phyloP scores from a whole-genome alignment of 2,329 filamentous ascomycete genomes.

The Nigrospora sphaerica region DNA sequence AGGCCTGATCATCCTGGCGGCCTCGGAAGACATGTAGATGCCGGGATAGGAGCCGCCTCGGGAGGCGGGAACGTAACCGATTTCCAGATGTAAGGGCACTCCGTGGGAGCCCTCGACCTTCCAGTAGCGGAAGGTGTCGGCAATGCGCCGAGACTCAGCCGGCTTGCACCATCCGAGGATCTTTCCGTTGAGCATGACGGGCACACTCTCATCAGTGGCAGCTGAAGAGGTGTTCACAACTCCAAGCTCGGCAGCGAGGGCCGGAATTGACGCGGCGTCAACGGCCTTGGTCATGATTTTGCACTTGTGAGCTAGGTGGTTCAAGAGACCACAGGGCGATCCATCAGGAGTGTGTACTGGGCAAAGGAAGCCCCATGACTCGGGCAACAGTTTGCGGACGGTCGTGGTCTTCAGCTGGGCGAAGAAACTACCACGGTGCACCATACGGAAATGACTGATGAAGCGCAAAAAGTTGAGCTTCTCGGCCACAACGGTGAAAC shows the following conservation, averaged over 20 bases:
- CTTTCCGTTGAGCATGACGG: constrained; percentile 82
- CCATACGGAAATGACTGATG: constrained; percentile 98
- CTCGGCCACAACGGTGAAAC: constrained; percentile 93
- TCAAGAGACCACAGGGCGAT: constrained; percentile 86
- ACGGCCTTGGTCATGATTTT: constrained; percentile 71
- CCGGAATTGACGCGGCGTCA: constrained; percentile 68
- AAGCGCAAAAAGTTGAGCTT: constrained; percentile 99
- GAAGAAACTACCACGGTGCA: constrained; percentile 98
- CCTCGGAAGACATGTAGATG: constrained; percentile 83
- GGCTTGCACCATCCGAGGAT: constrained; percentile 88
- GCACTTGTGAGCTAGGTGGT: constrained; percentile 94
- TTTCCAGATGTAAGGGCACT: constrained; percentile 78
- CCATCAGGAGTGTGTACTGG: constrained; percentile 97
- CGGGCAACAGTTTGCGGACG: constrained; percentile 87
- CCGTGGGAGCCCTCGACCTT: constrained; percentile 83
- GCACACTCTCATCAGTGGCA: constrained; percentile 74
- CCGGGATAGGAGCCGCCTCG: constrained; percentile 93
- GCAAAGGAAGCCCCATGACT: constrained; percentile 97
- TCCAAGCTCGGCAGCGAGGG: constrained; percentile 71
- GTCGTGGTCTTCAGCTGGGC: constrained; percentile 96
- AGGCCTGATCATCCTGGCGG: constrained; percentile 81
- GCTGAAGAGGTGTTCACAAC: constrained; percentile 70
- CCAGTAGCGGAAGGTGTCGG: constrained; percentile 86
- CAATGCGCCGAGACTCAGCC: constrained; percentile 71
- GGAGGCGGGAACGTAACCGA: constrained; percentile 84